phyloP scores from a whole-genome alignment of 805 yeast genomes.

The Pichia insulana region DNA sequence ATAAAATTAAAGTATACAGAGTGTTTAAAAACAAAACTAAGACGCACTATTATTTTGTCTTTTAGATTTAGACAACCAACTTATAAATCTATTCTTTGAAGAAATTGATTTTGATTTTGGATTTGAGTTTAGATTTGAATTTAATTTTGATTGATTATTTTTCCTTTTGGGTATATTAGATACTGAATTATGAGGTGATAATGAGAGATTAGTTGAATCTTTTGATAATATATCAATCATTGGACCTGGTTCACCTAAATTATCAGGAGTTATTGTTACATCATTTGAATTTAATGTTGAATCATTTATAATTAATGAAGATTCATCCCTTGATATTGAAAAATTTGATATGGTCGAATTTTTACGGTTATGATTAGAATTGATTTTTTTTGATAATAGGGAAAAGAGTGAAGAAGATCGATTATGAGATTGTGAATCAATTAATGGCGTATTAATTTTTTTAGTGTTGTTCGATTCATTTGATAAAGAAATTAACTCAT shows the following conservation, averaged over 20 bases:
- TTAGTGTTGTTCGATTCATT: not conserved
- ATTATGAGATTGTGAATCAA: not conserved
- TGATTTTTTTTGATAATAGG: constrained; percentile 15
- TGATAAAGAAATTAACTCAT: not conserved
- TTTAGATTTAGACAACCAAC: not conserved
- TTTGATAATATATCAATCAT: constrained; percentile 16
- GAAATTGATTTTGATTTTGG: not conserved
- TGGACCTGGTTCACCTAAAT: constrained; percentile 30
- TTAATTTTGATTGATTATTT: not conserved
- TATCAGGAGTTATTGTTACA: constrained; percentile 20
- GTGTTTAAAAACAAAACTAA: no score
- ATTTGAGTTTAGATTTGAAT: not conserved
- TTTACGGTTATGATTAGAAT: not conserved
- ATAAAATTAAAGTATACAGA: no score
- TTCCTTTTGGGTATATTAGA: not conserved
- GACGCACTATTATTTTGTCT: not conserved
- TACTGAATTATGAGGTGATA: not conserved
- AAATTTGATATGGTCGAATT: constrained; percentile 7
- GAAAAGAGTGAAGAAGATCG: constrained; percentile 19
- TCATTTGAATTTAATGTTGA: constrained; percentile 20
- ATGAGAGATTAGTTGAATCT: not conserved
- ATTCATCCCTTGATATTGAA: constrained; percentile 23
- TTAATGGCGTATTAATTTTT: no score
- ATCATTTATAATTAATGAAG: constrained; percentile 19
- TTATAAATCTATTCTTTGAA: not conserved